Conservation (phyloP, 208 protist genomes). For the Trypanosoma melophagium region DNA sequence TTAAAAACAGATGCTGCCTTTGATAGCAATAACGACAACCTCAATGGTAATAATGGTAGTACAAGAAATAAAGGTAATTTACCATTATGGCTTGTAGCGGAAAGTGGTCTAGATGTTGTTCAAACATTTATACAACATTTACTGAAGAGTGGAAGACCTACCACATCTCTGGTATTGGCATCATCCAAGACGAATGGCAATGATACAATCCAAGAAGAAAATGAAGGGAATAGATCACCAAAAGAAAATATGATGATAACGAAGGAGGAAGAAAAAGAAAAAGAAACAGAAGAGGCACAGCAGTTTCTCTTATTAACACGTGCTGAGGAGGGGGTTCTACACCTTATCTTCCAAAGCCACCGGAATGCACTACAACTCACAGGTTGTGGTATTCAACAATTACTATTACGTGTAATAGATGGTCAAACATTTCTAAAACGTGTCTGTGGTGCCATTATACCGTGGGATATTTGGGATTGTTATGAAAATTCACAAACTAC, state of each 20-base stretch:
- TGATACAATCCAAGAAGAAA: not conserved
- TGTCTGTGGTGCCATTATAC: slow-evolving; percentile 37
- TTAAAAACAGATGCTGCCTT: not conserved
- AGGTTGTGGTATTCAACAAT: slow-evolving; percentile 55
- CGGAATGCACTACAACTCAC: slow-evolving; percentile 34
- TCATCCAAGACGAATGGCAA: not conserved
- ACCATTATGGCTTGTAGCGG: slow-evolving; percentile 29
- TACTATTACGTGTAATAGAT: slow-evolving; percentile 35
- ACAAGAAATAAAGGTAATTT: not conserved
- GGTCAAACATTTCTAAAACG: slow-evolving; percentile 45
- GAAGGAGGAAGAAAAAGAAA: not conserved
- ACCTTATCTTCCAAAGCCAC: slow-evolving; percentile 66
- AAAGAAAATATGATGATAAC: not conserved
- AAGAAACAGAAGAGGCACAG: slow-evolving; percentile 7
- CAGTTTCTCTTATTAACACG: slow-evolving; percentile 39
- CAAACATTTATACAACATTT: slow-evolving; percentile 21
- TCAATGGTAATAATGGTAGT: not conserved
- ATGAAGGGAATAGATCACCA: not conserved
- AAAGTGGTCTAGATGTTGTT: slow-evolving; percentile 29
- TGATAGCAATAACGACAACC: not conserved
- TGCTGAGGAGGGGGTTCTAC: slow-evolving; percentile 62
- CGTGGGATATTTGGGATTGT: slow-evolving; percentile 53
- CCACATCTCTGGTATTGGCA: not conserved
- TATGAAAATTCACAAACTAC: slow-evolving; percentile 30
- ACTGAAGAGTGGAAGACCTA: not conserved